These are phyloP conservation scores for Hirsutella rhossiliensis DNA, from an alignment of 2,329 filamentous ascomycete genomes.

Conservation along the genomic window DNA sequence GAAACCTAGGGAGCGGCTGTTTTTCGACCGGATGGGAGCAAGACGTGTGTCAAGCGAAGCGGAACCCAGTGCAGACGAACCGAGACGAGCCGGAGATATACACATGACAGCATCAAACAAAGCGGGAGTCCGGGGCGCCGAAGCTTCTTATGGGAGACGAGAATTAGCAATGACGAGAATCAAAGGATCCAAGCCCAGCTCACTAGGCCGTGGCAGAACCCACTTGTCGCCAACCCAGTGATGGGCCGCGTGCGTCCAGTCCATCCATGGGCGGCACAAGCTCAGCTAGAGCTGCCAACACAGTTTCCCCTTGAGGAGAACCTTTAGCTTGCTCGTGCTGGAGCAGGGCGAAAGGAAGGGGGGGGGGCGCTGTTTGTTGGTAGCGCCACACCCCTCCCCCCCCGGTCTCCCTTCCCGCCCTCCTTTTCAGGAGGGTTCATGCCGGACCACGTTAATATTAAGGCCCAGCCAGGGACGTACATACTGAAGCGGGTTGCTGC, in stretches of 20 bases:
- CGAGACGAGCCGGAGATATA: not conserved
- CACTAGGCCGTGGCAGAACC: slow-evolving; percentile 1
- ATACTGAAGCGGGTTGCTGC: too few species aligned
- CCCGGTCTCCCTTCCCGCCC: not conserved
- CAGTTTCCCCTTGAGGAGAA: slow-evolving; percentile 1
- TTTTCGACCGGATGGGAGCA: too few species aligned
- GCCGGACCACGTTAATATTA: too few species aligned
- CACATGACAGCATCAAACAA: not conserved
- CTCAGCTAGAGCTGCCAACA: slow-evolving; percentile 6
- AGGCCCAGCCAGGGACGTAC: too few species aligned
- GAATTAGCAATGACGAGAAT: not conserved
- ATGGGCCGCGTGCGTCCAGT: slow-evolving; percentile 1
- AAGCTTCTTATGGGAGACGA: slow-evolving; percentile 4
- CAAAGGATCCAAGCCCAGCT: not conserved
- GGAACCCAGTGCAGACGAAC: not conserved
- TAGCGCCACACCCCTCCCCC: not conserved
- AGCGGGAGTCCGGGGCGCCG: slow-evolving; percentile 9
- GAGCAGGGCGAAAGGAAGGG: not conserved
- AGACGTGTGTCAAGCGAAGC: not conserved
- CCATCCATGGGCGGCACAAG: slow-evolving; percentile 4
- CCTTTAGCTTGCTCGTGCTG: slow-evolving; percentile 3
- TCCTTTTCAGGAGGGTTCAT: too few species aligned
- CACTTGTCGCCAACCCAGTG: slow-evolving; percentile 3
- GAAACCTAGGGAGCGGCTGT: too few species aligned
- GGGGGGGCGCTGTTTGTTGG: not conserved